Evolutionary conservation across 345 rosid genomes (phyloP).

Genomic region (Sisymbrium altissimum): DNA sequence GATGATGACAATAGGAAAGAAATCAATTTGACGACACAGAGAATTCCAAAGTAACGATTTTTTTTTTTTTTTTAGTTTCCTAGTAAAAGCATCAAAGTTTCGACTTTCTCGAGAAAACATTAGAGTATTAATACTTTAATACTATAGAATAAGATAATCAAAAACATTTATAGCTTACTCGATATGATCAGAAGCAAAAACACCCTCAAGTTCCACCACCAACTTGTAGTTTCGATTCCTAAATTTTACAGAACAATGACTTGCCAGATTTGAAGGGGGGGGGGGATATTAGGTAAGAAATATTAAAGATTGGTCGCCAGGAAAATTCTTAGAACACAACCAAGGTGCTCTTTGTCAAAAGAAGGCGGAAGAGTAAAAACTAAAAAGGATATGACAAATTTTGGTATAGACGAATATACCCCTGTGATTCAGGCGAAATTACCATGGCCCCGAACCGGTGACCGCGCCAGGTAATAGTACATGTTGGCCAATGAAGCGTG

Average conservation of each 20-base stretch:
- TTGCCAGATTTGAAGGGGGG: not conserved
- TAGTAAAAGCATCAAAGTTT: not conserved
- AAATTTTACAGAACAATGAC: not conserved
- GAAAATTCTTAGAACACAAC: not conserved
- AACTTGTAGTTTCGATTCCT: not conserved
- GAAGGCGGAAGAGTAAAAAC: not conserved
- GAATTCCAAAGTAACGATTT: slow-evolving; percentile 11
- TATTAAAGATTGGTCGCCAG: not conserved
- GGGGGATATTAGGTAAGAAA: not conserved
- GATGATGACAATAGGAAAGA: not conserved
- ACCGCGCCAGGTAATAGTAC: not conserved
- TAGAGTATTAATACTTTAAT: not conserved
- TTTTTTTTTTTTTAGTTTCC: not conserved
- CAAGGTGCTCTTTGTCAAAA: not conserved
- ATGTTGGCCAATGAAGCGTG: slow-evolving; percentile 8
- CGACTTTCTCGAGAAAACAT: slow-evolving; percentile 14
- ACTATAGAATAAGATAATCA: not conserved
- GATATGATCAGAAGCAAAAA: too few relatives aligned
- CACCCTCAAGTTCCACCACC: too few relatives aligned
- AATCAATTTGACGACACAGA: slow-evolving; percentile 27
- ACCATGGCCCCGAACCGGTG: not conserved
- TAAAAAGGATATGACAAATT: not conserved
- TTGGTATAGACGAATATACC: not conserved
- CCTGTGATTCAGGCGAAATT: not conserved
- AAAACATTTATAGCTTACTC: slow-evolving; percentile 10